These are phyloP conservation scores for Polytolypa hystricis DNA, from an alignment of 2,329 filamentous ascomycete species.

Conservation along the genomic window DNA sequence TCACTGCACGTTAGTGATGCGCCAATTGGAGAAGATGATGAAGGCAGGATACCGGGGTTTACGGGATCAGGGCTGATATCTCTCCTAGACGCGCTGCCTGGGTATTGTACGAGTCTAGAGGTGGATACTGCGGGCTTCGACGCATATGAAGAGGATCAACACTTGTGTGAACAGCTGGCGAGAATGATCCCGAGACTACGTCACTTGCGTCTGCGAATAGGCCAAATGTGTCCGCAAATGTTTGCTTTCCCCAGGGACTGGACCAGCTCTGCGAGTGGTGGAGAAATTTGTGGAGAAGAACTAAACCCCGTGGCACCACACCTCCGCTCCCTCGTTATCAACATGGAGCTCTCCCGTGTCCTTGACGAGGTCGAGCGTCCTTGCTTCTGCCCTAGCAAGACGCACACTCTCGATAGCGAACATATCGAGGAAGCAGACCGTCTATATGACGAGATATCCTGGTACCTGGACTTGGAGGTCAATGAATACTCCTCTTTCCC, in stretches of 20 bases:
- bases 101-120: conserved; percentile 7
- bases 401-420: too few relatives aligned
- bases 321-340: conserved; percentile 10
- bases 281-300: not conserved
- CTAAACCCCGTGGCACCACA: not conserved
- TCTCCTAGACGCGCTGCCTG: conserved; percentile 6
- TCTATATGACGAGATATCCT: too few relatives aligned
- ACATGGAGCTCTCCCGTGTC: conserved; percentile 7
- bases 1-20: conserved; percentile 4
- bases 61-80: not conserved
- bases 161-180: conserved; percentile 8
- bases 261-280: too few relatives aligned
- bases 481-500: too few relatives aligned
- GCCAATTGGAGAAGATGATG: not conserved
- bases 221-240: conserved; percentile 4
- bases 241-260: conserved; percentile 1
- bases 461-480: too few relatives aligned
- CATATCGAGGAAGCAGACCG: too few relatives aligned
- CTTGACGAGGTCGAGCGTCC: too few relatives aligned
- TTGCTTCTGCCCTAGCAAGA: too few relatives aligned
- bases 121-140: conserved; percentile 11
- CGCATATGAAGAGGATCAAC: conserved; percentile 2
- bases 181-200: conserved; percentile 4
- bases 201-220: conserved; percentile 8
- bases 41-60: conserved; percentile 3